Conservation (phyloP, 179 eudicot genomes). For the Spinacia oleracea region DNA sequence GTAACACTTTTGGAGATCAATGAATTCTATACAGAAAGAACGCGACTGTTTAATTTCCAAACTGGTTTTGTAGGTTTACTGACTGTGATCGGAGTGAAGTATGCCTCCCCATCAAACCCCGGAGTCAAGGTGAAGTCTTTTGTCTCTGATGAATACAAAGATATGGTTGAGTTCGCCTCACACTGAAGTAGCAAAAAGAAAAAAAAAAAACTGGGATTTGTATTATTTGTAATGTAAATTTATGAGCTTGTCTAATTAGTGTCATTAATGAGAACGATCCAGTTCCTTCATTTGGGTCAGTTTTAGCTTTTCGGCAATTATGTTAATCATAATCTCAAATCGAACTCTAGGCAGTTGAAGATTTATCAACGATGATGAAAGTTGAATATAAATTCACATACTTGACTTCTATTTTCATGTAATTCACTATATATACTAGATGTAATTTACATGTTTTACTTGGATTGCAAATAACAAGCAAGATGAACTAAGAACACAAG, state of each 20-base stretch:
- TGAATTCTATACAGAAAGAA: not conserved
- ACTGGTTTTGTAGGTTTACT: constrained; percentile 49
- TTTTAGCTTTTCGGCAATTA: too few species aligned
- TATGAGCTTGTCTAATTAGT: not conserved
- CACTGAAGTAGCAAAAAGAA: constrained; percentile 36
- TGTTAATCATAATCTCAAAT: too few species aligned
- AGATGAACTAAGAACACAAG: too few species aligned
- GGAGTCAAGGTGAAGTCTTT: constrained; percentile 58
- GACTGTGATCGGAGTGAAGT: constrained; percentile 70
- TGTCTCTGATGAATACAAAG: constrained; percentile 52
- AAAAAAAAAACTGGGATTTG: not conserved
- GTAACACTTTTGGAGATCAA: not conserved
- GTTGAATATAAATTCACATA: too few species aligned
- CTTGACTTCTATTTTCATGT: too few species aligned
- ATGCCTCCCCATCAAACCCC: constrained; percentile 49
- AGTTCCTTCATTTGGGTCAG: too few species aligned
- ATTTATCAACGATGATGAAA: too few species aligned
- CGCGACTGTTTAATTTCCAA: not conserved
- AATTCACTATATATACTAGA: too few species aligned
- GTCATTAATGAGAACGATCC: not conserved
- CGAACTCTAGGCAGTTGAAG: too few species aligned
- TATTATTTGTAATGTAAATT: not conserved
- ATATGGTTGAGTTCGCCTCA: constrained; percentile 50
- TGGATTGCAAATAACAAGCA: too few species aligned
- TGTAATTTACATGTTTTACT: too few species aligned